phyloP scores from a whole-genome alignment of 2,329 filamentous ascomycete species.

The Fusarium nelsonii region DNA sequence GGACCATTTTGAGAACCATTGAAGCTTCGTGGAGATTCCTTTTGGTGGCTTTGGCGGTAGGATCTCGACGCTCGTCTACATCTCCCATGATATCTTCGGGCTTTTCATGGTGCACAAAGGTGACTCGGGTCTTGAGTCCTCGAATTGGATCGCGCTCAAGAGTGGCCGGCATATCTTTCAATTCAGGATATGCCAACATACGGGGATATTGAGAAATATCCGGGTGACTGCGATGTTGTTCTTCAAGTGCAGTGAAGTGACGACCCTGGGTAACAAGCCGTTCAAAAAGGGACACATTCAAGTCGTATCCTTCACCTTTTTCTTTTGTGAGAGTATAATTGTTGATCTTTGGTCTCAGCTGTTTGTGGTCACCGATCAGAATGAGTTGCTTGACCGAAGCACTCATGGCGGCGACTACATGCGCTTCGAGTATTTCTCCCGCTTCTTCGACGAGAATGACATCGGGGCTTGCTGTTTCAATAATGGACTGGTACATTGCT shows the following conservation, averaged over 20 bases:
- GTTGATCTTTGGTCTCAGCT: conserved; percentile 75
- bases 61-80: conserved; percentile 64
- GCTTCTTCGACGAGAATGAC: conserved; percentile 78
- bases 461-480: conserved; percentile 67
- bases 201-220: conserved; percentile 73
- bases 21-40: conserved; percentile 72
- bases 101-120: conserved; percentile 74
- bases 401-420: conserved; percentile 69
- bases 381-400: conserved; percentile 71
- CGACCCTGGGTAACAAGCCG: conserved; percentile 69
- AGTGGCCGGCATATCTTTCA: conserved; percentile 68
- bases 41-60: conserved; percentile 64
- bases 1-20: conserved; percentile 74
- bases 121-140: conserved; percentile 70
- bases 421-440: conserved; percentile 77
- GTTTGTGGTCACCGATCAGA: conserved; percentile 79
- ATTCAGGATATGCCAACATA: conserved; percentile 70
- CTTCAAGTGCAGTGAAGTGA: conserved; percentile 64
- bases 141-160: conserved; percentile 59
- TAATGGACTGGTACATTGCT: conserved; percentile 68
- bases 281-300: conserved; percentile 78
- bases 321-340: conserved; percentile 72
- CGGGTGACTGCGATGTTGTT: conserved; percentile 77
- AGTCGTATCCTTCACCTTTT: conserved; percentile 72
- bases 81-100: conserved; percentile 61